phyloP scores from a whole-genome alignment of 2,329 filamentous ascomycete genomes.

The Cercospora nicotianae region DNA sequence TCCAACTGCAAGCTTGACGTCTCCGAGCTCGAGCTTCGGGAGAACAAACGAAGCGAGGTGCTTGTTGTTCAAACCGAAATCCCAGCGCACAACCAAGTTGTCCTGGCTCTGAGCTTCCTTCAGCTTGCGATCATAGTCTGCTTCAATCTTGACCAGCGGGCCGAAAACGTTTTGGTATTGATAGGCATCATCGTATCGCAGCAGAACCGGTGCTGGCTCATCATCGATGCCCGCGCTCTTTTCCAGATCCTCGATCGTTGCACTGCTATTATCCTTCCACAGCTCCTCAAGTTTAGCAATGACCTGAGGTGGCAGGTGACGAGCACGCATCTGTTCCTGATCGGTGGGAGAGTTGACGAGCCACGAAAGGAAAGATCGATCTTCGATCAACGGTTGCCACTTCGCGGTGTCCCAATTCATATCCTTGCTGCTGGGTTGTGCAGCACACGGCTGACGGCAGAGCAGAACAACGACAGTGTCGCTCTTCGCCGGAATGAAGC shows the following conservation, averaged over 20 bases:
- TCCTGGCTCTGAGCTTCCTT: slow-evolving; percentile 98
- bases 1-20: slow-evolving; percentile 95
- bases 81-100: slow-evolving; percentile 90
- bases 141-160: slow-evolving; percentile 96
- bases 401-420: slow-evolving; percentile 99
- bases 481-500: slow-evolving; percentile 97
- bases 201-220: slow-evolving; percentile 85
- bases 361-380: slow-evolving; percentile 92
- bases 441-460: slow-evolving; percentile 93
- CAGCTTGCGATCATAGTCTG: slow-evolving; percentile 97
- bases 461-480: slow-evolving; percentile 96
- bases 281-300: slow-evolving; percentile 96
- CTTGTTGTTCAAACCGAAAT: slow-evolving; percentile 94
- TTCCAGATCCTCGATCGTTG: slow-evolving; percentile 87
- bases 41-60: slow-evolving; percentile 93
- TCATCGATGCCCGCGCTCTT: slow-evolving; percentile 91
- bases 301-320: slow-evolving; percentile 88
- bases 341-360: slow-evolving; percentile 86
- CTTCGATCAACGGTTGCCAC: slow-evolving; percentile 97
- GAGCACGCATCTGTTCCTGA: slow-evolving; percentile 90
- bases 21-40: slow-evolving; percentile 93
- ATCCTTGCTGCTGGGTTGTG: slow-evolving; percentile 93
- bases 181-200: slow-evolving; percentile 95
- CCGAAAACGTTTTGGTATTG: slow-evolving; percentile 99
- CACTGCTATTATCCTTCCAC: slow-evolving; percentile 93